Conservation (phyloP, 257 asterid genomes). For the Fraxinus quadrangulata region DNA sequence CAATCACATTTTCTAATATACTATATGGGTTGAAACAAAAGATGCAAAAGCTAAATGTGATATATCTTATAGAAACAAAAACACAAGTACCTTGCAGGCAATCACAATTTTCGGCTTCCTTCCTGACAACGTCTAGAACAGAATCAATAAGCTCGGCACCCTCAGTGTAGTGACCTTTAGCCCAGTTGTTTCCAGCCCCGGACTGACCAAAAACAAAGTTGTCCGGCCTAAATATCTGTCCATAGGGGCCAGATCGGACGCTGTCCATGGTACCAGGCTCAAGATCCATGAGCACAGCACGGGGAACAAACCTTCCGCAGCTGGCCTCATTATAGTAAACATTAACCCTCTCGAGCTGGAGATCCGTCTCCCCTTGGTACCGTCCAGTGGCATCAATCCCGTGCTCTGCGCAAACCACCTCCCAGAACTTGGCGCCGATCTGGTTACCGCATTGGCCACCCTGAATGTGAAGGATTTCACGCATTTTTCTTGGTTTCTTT, state of each 20-base stretch:
- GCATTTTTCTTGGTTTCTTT: conserved; percentile 26
- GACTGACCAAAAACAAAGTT: conserved; percentile 53
- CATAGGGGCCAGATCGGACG: conserved; percentile 45
- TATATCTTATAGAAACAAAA: background rate
- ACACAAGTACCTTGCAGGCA: conserved; percentile 51
- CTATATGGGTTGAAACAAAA: background rate
- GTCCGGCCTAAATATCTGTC: conserved; percentile 54
- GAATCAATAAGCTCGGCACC: conserved; percentile 60
- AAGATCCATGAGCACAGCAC: conserved; percentile 57
- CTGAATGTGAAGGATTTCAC: conserved; percentile 57
- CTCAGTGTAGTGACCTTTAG: conserved; percentile 53
- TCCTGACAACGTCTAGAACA: conserved; percentile 54
- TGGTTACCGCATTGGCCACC: conserved; percentile 63
- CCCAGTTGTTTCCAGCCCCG: conserved; percentile 56
- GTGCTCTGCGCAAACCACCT: conserved; percentile 51
- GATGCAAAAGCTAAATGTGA: background rate
- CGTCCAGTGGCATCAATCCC: conserved; percentile 50
- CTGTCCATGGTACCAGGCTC: conserved; percentile 61
- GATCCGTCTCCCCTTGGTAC: conserved; percentile 42
- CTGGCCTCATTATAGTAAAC: conserved; percentile 54
- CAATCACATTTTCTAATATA: background rate
- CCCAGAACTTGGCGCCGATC: conserved; percentile 58
- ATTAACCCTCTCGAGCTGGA: conserved; percentile 47
- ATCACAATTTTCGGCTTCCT: conserved; percentile 53
- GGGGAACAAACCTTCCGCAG: conserved; percentile 48